Evolutionary conservation across 768 basidiomycete genomes (phyloP), one percentile per base, ranked within the genome.

Genomic region (Tulasnella sp.): DNA sequence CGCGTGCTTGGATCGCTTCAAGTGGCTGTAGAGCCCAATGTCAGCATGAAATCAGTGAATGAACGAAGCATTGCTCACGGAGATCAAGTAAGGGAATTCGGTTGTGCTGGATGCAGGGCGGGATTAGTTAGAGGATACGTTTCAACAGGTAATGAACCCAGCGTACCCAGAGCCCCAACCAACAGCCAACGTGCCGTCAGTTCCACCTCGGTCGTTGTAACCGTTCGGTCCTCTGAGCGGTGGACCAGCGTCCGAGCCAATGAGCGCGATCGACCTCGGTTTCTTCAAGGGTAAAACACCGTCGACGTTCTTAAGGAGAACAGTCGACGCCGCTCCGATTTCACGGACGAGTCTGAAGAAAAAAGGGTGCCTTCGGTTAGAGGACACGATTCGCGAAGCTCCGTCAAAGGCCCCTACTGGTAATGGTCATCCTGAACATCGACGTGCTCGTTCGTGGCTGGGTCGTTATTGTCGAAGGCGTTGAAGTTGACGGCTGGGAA

Each of bases 81-180:
- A 90, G 79, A 95, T 84, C 18, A 95, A 88, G 83, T 95, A 95
- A 6, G 91, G 90, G 85, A 84, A 84, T 23, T 85, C 80, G 51
- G 70, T 72, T 16, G 57, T 70, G 15, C 74, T 61, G n/a, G 32
- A 20, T 16, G 37, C n/a, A 35, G 0, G 10, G 18, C 1, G 20
- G 37, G 15, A 23, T 61, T 29, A 74, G 74, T 18, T 16, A 44
- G 15, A 13, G 44, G 15, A 37, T n/a, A 1, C 11, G 13, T 9
- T 5, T 32, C 29, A 5, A 18, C 15, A 67, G 13, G 39, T 35
- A 40, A 1, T 2, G 35, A 57, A 40, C 26, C 1, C 18, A 39
- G 37, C 76, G 15, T 57, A 78, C 84, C 94, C 94, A 73, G 91
- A 92, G 48, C 94, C 96, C 96, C 96, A 98, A 18, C 95, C 95